These are phyloP conservation scores for Capsella bursapastoris DNA, from an alignment of 345 rosid genomes.

Conservation along the genomic window DNA sequence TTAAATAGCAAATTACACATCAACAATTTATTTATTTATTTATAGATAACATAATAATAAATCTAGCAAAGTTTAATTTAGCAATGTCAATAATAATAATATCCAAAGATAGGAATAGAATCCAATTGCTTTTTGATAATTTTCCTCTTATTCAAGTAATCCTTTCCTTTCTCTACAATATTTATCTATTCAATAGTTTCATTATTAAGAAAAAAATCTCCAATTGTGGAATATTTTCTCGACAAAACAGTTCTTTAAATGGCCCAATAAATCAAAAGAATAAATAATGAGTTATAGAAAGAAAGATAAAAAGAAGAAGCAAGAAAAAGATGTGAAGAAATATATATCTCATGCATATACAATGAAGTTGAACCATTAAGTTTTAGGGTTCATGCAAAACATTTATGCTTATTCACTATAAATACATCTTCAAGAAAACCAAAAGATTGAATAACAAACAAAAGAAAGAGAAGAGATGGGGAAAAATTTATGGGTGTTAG, in stretches of 20 bases:
- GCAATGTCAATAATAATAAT: too few relatives aligned
- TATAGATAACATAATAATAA: too few relatives aligned
- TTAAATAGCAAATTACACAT: too few relatives aligned
- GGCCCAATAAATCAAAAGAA: constrained; percentile 4
- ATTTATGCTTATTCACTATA: constrained; percentile 22
- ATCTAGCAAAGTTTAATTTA: too few relatives aligned
- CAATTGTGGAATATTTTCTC: not conserved
- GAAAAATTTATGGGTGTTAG: not conserved
- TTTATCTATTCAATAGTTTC: not conserved
- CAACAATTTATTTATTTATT: too few relatives aligned
- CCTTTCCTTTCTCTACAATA: constrained; percentile 19
- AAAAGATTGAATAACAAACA: not conserved
- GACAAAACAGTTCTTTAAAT: not conserved
- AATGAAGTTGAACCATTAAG: constrained; percentile 18
- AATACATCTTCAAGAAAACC: constrained; percentile 9
- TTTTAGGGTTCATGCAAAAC: constrained; percentile 22
- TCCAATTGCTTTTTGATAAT: constrained; percentile 10
- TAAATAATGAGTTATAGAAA: not conserved
- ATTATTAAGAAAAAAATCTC: constrained; percentile 3
- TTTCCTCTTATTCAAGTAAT: constrained; percentile 32
- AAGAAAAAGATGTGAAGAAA: constrained; percentile 12
- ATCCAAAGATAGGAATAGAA: not conserved
- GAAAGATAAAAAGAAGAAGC: not conserved
- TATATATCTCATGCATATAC: constrained; percentile 31
- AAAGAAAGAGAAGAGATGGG: not conserved